Percentiles rank a stretch among this genome's conserved stretches.
Evolutionary conservation across 805 yeast species (phyloP).

Genomic region (Metschnikowia chrysomelidarum): DNA sequence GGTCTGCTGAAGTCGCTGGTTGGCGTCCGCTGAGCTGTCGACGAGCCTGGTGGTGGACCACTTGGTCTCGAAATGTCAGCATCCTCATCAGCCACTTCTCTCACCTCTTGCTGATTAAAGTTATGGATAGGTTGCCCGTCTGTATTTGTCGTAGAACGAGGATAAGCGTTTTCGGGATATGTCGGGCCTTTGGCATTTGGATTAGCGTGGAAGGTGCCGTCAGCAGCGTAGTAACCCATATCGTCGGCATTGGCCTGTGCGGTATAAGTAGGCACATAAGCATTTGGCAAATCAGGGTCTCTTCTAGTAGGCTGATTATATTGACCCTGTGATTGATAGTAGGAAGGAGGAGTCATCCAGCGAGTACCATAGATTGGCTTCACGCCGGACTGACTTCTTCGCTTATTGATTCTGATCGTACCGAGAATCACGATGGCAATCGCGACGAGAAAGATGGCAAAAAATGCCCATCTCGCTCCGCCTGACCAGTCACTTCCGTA

Average conservation of each 20-base stretch:
- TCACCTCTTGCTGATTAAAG: not conserved
- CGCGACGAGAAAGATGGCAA: conserved; percentile 56
- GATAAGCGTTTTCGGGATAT: conserved; percentile 17
- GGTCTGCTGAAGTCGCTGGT: conserved; percentile 13
- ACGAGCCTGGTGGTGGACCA: conserved; percentile 7
- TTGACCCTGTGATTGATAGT: conserved; percentile 61
- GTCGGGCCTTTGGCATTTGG: conserved; percentile 20
- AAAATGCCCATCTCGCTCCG: conserved; percentile 62
- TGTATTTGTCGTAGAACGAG: conserved; percentile 14
- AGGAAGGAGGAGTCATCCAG: conserved; percentile 86
- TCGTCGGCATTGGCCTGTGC: conserved; percentile 67
- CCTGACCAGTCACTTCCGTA: conserved; percentile 18
- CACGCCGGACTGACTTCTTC: conserved; percentile 47
- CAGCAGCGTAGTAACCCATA: conserved; percentile 70
- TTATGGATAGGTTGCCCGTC: conserved; percentile 14
- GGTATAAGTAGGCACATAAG: conserved; percentile 67
- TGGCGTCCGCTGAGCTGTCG: too few relatives aligned
- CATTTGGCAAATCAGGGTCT: conserved; percentile 39
- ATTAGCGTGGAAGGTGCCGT: conserved; percentile 42
- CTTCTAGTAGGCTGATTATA: conserved; percentile 43
- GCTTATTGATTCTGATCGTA: conserved; percentile 54
- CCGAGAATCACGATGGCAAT: conserved; percentile 46
- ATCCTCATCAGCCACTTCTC: conserved; percentile 6
- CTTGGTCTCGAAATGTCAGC: conserved; percentile 6
- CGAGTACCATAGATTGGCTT: conserved; percentile 72